phyloP scores from a whole-genome alignment of 345 rosid genomes.

The Hibiscus syriacus region DNA sequence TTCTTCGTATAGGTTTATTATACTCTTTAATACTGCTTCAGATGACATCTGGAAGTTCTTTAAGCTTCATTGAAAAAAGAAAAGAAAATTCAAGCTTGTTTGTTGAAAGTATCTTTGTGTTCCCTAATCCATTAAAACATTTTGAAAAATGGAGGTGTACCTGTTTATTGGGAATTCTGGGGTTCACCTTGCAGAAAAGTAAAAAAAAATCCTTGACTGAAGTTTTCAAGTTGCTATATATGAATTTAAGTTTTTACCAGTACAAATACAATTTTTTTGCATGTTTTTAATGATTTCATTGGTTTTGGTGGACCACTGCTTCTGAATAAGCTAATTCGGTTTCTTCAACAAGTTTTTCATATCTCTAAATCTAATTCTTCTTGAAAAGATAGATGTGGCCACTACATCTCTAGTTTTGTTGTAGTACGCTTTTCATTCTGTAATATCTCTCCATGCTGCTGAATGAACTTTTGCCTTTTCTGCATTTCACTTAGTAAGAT shows the following conservation, averaged over 20 bases:
- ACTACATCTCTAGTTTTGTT: background rate
- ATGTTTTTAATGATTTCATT: conserved; percentile 75
- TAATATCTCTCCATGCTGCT: background rate
- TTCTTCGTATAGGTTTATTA: conserved; percentile 61
- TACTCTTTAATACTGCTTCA: background rate
- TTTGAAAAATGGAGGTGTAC: background rate
- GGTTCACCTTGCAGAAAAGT: background rate
- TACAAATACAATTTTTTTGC: conserved; percentile 14
- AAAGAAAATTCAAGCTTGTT: background rate
- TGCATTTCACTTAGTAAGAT: background rate
- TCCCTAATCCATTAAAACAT: background rate
- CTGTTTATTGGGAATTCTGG: background rate
- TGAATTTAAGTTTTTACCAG: background rate
- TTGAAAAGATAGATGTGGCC: background rate
- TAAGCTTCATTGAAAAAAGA: background rate
- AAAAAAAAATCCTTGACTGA: background rate
- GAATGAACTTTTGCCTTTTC: background rate
- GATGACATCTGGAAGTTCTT: background rate
- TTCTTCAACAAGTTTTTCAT: conserved; percentile 66
- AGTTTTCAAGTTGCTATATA: conserved; percentile 7
- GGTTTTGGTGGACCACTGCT: conserved; percentile 83
- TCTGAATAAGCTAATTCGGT: conserved; percentile 71
- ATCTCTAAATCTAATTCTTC: conserved; percentile 10
- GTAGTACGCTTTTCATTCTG: background rate
- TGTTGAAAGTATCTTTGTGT: background rate